Evolutionary conservation across 2,329 filamentous ascomycete species (phyloP).

Genomic region (Beauveria rudraprayagi): DNA sequence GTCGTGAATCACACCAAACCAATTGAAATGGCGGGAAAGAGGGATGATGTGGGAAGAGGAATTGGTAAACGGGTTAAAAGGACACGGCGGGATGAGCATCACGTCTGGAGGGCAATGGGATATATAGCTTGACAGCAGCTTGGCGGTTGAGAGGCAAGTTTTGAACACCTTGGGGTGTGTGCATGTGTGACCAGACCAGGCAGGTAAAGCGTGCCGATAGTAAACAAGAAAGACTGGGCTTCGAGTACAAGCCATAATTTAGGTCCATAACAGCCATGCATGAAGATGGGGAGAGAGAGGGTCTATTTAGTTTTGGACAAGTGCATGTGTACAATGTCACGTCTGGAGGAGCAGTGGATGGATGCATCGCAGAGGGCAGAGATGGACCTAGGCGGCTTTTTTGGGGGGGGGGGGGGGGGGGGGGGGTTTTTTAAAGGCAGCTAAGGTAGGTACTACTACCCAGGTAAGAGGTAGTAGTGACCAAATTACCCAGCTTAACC

Average conservation of each 20-base stretch:
- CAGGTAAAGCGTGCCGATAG: background rate
- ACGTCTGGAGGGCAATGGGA: conserved; percentile 8
- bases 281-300: conserved; percentile 28
- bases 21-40: background rate
- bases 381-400: conserved; percentile 1
- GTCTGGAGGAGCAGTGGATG: conserved; percentile 11
- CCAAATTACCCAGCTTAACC: background rate
- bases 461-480: too few relatives aligned
- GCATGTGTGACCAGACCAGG: background rate
- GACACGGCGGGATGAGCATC: background rate
- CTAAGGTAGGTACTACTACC: too few relatives aligned
- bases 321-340: conserved; percentile 16
- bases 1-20: background rate
- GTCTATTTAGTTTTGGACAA: conserved; percentile 19
- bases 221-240: background rate
- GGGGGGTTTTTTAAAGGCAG: background rate
- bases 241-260: background rate
- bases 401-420: background rate
- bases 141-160: background rate
- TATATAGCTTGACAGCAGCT: conserved; percentile 5
- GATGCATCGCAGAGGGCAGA: background rate
- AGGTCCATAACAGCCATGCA: conserved; percentile 28
- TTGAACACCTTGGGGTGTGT: too few relatives aligned
- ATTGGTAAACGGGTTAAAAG: background rate
- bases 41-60: background rate